Base-by-base conservation (phyloP, 2,329 filamentous ascomycete genomes). In the Polychaeton citri region DNA sequence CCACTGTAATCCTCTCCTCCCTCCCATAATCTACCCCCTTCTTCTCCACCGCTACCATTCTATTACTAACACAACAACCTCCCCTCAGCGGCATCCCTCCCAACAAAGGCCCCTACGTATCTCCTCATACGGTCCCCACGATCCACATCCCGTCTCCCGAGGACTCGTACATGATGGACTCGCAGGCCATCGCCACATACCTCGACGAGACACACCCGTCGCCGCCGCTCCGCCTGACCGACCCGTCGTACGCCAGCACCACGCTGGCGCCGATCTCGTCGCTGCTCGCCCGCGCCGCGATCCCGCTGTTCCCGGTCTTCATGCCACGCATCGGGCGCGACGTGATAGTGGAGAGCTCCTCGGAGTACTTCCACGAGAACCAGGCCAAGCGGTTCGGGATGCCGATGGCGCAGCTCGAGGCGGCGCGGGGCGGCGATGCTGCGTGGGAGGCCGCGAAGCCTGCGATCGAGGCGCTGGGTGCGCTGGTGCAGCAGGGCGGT, bases 81-180 rank as follows among this genome's bases (percentile, higher is more conserved):
- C n/a, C n/a, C n/a, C n/a, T n/a, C n/a, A n/a, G n/a, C 28, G 64
- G 62, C 37, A 50, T 71, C 35, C 58, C 64, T 12, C 63, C 72
- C 15, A 68, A 72, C 34, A 53, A 52, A 6, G 53, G 55, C 2
- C 54, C 56, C 24, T 50, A 49, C 20, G 43, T 54, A 26, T 54
- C 56, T 21, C 50, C 49, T 26, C 78, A 74, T 54, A 71, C 66
- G 9, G 66, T 68, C 37, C 78, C 78, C 0, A 61, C 71, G 1
- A 60, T 79, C 43, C 61, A 55, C n/a, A n/a, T n/a, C n/a, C n/a
- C n/a, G 12, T 62, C 76, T 32, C 63, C 68, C 0, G 67, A 76
- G 33, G 73, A 71, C 13, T 68, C 52, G 1, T 76, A 71, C 47
- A 45, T 79, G 6, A 80, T 76, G 71, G 77, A 84, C 50, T 79